Conservation (phyloP, 371 early-diverging fungal genomes). For the Blakeslea trispora region DNA sequence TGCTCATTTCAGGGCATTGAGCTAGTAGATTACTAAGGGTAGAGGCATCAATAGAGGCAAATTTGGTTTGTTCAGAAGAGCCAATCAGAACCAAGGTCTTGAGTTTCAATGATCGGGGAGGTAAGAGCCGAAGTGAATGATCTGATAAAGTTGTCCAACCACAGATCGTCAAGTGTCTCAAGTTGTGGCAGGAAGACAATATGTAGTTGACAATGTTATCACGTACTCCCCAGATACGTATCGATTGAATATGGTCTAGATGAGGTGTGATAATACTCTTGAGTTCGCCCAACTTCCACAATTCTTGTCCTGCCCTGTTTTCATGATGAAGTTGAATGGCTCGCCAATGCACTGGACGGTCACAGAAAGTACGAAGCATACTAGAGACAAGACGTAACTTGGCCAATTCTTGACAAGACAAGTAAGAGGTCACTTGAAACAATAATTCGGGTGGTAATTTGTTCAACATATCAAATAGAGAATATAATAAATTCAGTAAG, state of each 20-base stretch:
- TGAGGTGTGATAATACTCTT: slow-evolving; percentile 26
- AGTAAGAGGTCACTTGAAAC: slow-evolving; percentile 10
- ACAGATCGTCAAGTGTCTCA: slow-evolving; percentile 26
- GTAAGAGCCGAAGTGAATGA: slow-evolving; percentile 23
- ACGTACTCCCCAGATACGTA: slow-evolving; percentile 31
- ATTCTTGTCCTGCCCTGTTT: neutral
- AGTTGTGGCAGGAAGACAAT: slow-evolving; percentile 25
- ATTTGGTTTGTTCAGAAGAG: slow-evolving; percentile 19
- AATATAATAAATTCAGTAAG: slow-evolving; percentile 5
- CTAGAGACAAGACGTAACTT: slow-evolving; percentile 16
- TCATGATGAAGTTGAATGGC: slow-evolving; percentile 8
- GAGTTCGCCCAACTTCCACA: slow-evolving; percentile 28
- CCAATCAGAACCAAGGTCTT: slow-evolving; percentile 24
- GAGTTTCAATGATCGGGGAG: slow-evolving; percentile 19
- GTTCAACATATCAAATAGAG: neutral
- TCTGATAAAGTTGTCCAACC: slow-evolving; percentile 43
- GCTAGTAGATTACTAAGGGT: slow-evolving; percentile 25
- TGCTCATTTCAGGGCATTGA: slow-evolving; percentile 28
- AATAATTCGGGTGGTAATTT: slow-evolving; percentile 29
- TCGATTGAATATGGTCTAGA: slow-evolving; percentile 23
- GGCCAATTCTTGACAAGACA: slow-evolving; percentile 23
- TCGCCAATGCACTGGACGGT: slow-evolving; percentile 20
- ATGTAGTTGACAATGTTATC: slow-evolving; percentile 35
- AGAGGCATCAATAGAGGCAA: slow-evolving; percentile 33
- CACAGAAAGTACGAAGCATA: slow-evolving; percentile 17